Base-by-base conservation (phyloP, 2,329 filamentous ascomycete species). In the Trichophyton rubrum region DNA sequence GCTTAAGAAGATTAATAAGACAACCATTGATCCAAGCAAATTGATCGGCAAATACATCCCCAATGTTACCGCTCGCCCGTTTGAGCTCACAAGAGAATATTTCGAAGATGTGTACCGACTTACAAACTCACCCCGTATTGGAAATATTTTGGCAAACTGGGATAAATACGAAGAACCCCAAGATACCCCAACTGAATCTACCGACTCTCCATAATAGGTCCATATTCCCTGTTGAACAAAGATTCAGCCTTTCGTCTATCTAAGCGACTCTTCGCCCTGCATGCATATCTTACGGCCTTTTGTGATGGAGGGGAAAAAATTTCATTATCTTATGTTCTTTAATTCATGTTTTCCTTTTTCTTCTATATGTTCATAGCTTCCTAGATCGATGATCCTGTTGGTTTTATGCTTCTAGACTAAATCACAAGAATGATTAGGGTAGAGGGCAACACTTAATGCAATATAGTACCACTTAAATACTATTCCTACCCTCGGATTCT, bases 1-100 rank as follows among this genome's bases (percentile, higher is more conserved):
- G 72, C 86, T 97, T 68, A 99, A 97, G 88, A 99, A 99, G 84
- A 97, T 99, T 79, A 90, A 97, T 82, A 96, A 95, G 85, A 96
- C 91, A 24, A 95, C 89, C 59, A 97, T 99, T 74, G 93, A 99
- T 74, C 93, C 93, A 3, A 88, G 89, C 73, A 97, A 97, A 82
- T 79, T 99, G 70, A 83, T 99, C 67, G 93, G 93, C 70, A 99
- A 99, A 78, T 99, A 99, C 78, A 97, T 99, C 67, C 93, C 93
- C 68, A 99, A 99, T 76, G 95, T 99, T 67, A 99, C 93, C 60
- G 93, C 93, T 62, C 86, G 86, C 77, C 93, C 93, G 15, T 99
- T 99, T 73, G 90, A 90, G 74, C 80, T 99, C 66, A 95, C 90
- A 60, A 95, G 91, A 82, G 93, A 97, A 79, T 99, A 99, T 79